Evolutionary conservation across 257 asterid species (phyloP).

Genomic region (Ligustrum vulgare): DNA sequence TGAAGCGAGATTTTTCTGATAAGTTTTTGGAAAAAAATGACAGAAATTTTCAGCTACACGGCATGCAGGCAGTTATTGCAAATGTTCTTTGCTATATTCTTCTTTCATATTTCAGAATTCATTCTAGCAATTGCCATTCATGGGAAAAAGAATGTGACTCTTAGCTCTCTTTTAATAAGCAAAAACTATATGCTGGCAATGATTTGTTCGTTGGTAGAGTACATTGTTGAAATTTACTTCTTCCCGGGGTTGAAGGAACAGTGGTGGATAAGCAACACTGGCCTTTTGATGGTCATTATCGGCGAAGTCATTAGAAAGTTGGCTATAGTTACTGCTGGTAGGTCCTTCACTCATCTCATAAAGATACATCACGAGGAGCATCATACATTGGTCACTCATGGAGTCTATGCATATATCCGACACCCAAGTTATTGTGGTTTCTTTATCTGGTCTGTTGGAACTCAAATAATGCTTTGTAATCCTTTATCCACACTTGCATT

Average conservation of each 20-base stretch:
- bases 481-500: constrained; percentile 67
- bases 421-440: constrained; percentile 80
- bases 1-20: constrained; percentile 31
- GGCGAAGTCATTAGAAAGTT: constrained; percentile 79
- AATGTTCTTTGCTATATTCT: constrained; percentile 60
- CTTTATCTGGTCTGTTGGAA: constrained; percentile 45
- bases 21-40: constrained; percentile 46
- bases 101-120: constrained; percentile 77
- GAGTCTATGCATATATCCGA: constrained; percentile 56
- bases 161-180: constrained; percentile 85
- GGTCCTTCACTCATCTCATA: constrained; percentile 80
- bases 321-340: constrained; percentile 89
- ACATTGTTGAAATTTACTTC: constrained; percentile 59
- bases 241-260: constrained; percentile 67
- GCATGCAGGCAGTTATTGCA: constrained; percentile 67
- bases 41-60: constrained; percentile 56
- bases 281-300: constrained; percentile 64
- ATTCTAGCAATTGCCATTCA: constrained; percentile 61
- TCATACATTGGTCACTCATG: constrained; percentile 72
- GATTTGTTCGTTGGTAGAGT: constrained; percentile 66
- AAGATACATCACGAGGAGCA: constrained; percentile 61
- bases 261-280: constrained; percentile 68
- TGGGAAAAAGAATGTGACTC: constrained; percentile 58
- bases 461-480: constrained; percentile 74
- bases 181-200: constrained; percentile 61